phyloP scores from a whole-genome alignment of 345 rosid genomes.

The Cardamine chenopodiifolia region DNA sequence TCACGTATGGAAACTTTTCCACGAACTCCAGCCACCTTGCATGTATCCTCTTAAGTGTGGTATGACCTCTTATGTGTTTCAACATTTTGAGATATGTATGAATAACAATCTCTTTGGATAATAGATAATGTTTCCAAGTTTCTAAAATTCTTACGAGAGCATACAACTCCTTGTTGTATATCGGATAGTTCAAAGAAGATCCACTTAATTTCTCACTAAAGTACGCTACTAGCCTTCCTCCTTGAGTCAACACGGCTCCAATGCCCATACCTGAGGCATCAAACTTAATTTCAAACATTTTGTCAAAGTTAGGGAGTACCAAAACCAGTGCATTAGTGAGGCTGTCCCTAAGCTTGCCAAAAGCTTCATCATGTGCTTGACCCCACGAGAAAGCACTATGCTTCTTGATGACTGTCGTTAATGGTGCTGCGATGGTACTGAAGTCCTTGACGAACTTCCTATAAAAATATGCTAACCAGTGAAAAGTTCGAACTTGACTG shows the following conservation, averaged over 20 bases:
- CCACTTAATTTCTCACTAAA: background rate
- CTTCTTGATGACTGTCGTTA: too few species aligned
- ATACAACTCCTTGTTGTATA: too few species aligned
- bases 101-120: background rate
- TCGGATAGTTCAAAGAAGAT: background rate
- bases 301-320: too few species aligned
- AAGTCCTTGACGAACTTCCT: rapidly evolving
- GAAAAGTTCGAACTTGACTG: background rate
- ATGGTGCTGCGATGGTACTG: background rate
- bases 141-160: background rate
- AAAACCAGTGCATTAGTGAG: background rate
- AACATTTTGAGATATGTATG: background rate
- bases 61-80: background rate
- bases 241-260: background rate
- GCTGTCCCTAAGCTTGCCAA: too few species aligned
- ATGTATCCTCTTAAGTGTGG: too few species aligned
- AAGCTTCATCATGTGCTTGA: too few species aligned
- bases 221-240: background rate
- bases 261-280: background rate
- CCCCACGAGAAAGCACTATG: too few species aligned
- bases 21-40: too few species aligned
- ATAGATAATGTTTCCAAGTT: background rate
- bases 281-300: background rate
- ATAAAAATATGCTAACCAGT: background rate
- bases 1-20: too few species aligned